Percentiles rank a stretch among this genome's conserved stretches.
phyloP scores from a whole-genome alignment of 169 alveolate genomes.

The Blepharisma undulans region DNA sequence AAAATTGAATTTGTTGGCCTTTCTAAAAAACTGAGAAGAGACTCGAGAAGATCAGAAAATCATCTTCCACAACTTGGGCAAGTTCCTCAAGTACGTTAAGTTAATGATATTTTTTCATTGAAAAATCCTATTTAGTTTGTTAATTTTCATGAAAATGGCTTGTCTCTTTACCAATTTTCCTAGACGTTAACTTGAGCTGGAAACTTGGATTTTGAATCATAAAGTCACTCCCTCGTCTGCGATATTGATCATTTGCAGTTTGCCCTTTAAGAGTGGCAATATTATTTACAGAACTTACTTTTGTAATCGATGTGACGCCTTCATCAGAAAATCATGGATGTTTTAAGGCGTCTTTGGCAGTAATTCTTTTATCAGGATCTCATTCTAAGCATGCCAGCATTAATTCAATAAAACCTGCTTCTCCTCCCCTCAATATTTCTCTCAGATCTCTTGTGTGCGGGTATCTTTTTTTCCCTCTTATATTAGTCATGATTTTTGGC shows the following conservation, averaged over 20 bases:
- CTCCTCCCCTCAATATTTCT: slow-evolving; percentile 57
- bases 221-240: background rate
- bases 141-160: background rate
- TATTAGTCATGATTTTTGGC: slow-evolving; percentile 52
- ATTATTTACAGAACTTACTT: background rate
- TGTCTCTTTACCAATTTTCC: background rate
- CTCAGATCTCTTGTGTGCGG: slow-evolving; percentile 66
- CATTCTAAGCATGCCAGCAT: slow-evolving; percentile 75
- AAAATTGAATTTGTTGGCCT: background rate
- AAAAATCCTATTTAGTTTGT: background rate
- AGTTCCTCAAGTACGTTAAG: background rate
- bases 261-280: background rate
- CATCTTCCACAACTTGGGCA: background rate
- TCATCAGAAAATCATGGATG: slow-evolving; percentile 48
- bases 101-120: no score
- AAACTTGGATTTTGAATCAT: background rate
- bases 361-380: slow-evolving; percentile 80
- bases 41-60: background rate
- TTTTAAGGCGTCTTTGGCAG: slow-evolving; percentile 78
- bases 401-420: slow-evolving; percentile 63
- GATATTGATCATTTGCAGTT: background rate
- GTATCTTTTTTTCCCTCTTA: slow-evolving; percentile 60
- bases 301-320: background rate
- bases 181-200: background rate
- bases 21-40: background rate